These are phyloP conservation scores for Fomes fomentarius DNA, from an alignment of 1,284 basidiomycete genomes.

Conservation along the genomic window DNA sequence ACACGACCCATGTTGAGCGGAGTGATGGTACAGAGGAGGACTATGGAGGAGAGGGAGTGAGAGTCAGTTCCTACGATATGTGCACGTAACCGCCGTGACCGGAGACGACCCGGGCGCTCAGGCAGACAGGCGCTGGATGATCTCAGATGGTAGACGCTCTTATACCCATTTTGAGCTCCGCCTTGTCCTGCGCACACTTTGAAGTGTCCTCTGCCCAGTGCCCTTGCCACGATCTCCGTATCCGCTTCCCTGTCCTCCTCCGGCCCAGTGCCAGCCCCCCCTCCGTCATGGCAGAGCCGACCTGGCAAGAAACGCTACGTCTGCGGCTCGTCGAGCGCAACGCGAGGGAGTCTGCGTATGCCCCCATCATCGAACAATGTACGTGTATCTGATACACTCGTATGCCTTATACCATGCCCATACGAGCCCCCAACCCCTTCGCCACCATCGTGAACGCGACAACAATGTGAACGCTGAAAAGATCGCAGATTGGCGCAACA, in stretches of 20 bases:
- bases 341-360: slow-evolving; percentile 74
- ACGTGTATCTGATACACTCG: slow-evolving; percentile 33
- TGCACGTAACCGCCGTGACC: slow-evolving; percentile 21
- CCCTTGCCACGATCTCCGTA: slow-evolving; percentile 21
- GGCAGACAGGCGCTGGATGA: too few relatives aligned
- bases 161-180: slow-evolving; percentile 23
- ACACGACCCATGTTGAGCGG: slow-evolving; percentile 75
- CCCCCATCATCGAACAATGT: slow-evolving; percentile 90
- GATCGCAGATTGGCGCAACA: slow-evolving; percentile 90
- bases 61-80: slow-evolving; percentile 22
- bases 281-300: slow-evolving; percentile 70
- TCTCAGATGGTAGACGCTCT: slow-evolving; percentile 23
- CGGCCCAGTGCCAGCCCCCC: slow-evolving; percentile 13
- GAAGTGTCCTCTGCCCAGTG: not conserved
- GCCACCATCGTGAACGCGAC: slow-evolving; percentile 16
- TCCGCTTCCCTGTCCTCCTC: slow-evolving; percentile 21
- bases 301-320: slow-evolving; percentile 80
- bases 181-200: slow-evolving; percentile 12
- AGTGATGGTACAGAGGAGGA: slow-evolving; percentile 19
- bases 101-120: slow-evolving; percentile 23
- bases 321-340: slow-evolving; percentile 80
- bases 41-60: slow-evolving; percentile 12
- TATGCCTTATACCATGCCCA: slow-evolving; percentile 10
- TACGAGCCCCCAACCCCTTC: not conserved
- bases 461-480: slow-evolving; percentile 44